Base-by-base conservation (phyloP, 495 filamentous ascomycete genomes). In the Talaromyces trachyspermus region DNA sequence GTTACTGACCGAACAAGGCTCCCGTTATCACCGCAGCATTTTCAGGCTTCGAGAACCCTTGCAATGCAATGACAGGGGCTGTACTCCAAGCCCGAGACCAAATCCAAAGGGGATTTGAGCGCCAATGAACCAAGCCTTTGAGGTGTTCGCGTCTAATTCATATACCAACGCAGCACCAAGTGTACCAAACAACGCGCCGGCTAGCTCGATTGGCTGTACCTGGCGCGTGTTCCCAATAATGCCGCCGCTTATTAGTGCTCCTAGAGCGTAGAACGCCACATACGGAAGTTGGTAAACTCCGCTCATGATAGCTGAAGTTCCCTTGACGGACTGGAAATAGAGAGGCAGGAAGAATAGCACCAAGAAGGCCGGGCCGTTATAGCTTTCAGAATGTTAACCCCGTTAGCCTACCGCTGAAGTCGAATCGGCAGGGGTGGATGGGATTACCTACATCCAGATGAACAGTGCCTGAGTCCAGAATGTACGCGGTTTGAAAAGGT, bases 281-380 rank as follows among this genome's bases (percentile, higher is more conserved):
- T 56, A 37, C 12, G 59, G 53, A 18, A 61, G 44, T 12, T 20
- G 55, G 7, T 68, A 49, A 4, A 69, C 41, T 25, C 72, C 72
- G 6, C 62, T 64, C 18, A 23, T 51, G 5, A 70, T 33, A 2
- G 72, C 66, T 5, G 59, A 56, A 2, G 58, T 54, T 20, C 52
- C 53, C 8, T 55, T 54, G 4, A 69, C 65, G n/a, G 58, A 55
- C 51, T 76, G 72, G 40, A 74, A 68, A 56, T 63, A 75, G 0
- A 73, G 59, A 2, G 72, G 70, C 10, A 74, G 53, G 45, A 71
- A 76, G 51, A 75, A 80, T 14, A 77, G 54, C 9, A 75, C 26
- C 3, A 69, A 37, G 51, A 66, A 69, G 46, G 4, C 9, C 15
- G 32, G 0, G 64, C 49, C 1, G 74, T 69, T 11, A 74, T 7